phyloP scores from a whole-genome alignment of 2,329 filamentous ascomycete genomes.

The Microascus cirrosus region DNA sequence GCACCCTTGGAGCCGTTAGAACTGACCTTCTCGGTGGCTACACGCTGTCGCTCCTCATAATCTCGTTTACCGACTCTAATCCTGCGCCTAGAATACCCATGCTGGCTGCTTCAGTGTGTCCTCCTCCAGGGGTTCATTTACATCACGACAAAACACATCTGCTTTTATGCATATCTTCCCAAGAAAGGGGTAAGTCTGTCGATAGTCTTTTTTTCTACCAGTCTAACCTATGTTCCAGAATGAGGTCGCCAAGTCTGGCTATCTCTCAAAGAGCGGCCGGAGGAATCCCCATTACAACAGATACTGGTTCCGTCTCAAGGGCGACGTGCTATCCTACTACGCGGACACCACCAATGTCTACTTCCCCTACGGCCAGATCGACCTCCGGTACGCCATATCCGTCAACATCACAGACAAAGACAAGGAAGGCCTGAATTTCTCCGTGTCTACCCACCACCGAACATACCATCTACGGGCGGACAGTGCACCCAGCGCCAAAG shows the following conservation, averaged over 20 bases:
- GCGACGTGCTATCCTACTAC: constrained; percentile 86
- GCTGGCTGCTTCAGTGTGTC: constrained; percentile 85
- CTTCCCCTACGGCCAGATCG: constrained; percentile 85
- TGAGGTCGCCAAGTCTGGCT: constrained; percentile 72
- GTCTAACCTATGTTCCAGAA: constrained; percentile 33
- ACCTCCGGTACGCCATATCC: constrained; percentile 82
- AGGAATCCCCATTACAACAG: constrained; percentile 79
- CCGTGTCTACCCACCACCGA: constrained; percentile 69
- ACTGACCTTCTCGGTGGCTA: background rate
- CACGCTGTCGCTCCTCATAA: background rate
- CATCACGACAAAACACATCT: constrained; percentile 84
- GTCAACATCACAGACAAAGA: constrained; percentile 69
- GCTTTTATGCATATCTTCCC: constrained; percentile 94
- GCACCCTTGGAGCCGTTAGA: background rate
- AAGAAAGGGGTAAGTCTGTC: constrained; percentile 64
- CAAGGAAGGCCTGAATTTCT: constrained; percentile 67
- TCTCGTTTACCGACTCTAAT: background rate
- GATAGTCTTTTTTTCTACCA: background rate
- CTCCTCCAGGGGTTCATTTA: constrained; percentile 93
- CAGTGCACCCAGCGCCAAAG: constrained; percentile 75
- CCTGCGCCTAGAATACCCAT: constrained; percentile 63
- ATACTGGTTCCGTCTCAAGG: constrained; percentile 90
- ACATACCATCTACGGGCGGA: constrained; percentile 86
- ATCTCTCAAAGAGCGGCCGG: constrained; percentile 77
- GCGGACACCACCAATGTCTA: constrained; percentile 75